These are phyloP conservation scores for Trypanosoma brucei DNA, from an alignment of 208 protist species.

Conservation along the genomic window DNA sequence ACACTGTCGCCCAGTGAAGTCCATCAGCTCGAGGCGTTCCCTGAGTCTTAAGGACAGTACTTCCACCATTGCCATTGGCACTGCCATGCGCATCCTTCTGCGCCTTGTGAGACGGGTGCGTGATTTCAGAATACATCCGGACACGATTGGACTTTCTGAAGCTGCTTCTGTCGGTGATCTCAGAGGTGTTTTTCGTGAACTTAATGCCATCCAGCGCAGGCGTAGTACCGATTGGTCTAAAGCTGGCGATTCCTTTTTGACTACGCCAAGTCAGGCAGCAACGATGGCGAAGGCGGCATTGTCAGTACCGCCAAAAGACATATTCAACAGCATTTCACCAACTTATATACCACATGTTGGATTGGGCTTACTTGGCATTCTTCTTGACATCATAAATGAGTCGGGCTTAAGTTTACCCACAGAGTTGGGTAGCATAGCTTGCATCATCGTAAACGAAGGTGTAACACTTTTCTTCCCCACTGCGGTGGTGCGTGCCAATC, in stretches of 20 bases:
- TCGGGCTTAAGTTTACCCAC: slow-evolving; percentile 44
- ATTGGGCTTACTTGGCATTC: slow-evolving; percentile 49
- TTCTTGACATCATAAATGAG: slow-evolving; percentile 75
- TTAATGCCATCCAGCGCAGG: slow-evolving; percentile 23
- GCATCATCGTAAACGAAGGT: slow-evolving; percentile 52
- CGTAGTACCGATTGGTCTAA: slow-evolving; percentile 9
- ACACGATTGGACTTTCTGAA: slow-evolving; percentile 43
- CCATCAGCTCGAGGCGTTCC: slow-evolving; percentile 54
- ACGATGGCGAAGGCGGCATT: not conserved
- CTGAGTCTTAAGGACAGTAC: slow-evolving; percentile 45
- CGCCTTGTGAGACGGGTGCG: slow-evolving; percentile 60
- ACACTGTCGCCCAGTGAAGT: slow-evolving; percentile 69
- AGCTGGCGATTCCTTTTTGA: not conserved
- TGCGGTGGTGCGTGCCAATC: slow-evolving; percentile 40
- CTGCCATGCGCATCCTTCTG: slow-evolving; percentile 60
- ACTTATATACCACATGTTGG: slow-evolving; percentile 5
- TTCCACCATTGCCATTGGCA: slow-evolving; percentile 48
- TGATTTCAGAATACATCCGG: slow-evolving; percentile 70
- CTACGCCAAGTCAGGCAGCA: not conserved
- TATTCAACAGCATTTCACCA: not conserved
- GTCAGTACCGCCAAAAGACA: not conserved
- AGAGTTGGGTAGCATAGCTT: slow-evolving; percentile 41
- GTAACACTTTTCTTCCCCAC: slow-evolving; percentile 77
- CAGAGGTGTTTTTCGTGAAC: slow-evolving; percentile 15
- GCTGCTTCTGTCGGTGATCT: slow-evolving; percentile 14